Conservation (phyloP, 768 basidiomycete species). For the Coprinopsis cinerea region DNA sequence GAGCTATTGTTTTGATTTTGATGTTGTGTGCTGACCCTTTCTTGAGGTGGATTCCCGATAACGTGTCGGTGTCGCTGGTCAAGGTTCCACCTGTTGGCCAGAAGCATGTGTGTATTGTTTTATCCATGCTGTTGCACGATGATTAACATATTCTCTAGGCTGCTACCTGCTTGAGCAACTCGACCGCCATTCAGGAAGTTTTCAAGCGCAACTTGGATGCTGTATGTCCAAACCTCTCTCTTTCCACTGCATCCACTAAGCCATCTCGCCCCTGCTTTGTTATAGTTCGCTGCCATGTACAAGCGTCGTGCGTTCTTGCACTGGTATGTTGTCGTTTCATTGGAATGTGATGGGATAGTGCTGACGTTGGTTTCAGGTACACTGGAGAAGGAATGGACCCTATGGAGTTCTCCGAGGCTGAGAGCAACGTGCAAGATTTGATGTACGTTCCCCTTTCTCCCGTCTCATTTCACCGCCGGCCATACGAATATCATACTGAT, state of each 20-base stretch:
- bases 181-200: conserved; percentile 80
- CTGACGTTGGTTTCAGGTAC: conserved; percentile 36
- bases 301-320: conserved; percentile 83
- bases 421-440: conserved; percentile 75
- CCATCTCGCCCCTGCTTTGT: background rate
- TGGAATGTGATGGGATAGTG: background rate
- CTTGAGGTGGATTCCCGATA: conserved; percentile 82
- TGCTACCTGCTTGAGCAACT: conserved; percentile 68
- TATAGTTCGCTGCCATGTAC: conserved; percentile 73
- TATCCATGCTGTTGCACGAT: background rate
- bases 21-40: background rate
- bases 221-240: conserved; percentile 27
- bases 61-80: conserved; percentile 79
- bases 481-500: too few species aligned
- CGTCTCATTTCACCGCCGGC: too few species aligned
- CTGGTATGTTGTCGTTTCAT: conserved; percentile 39
- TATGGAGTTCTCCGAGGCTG: conserved; percentile 83
- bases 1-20: background rate
- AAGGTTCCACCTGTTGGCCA: conserved; percentile 82
- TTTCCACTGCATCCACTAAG: conserved; percentile 1
- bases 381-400: conserved; percentile 88
- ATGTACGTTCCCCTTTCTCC: conserved; percentile 46
- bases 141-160: conserved; percentile 34
- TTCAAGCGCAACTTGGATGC: conserved; percentile 69
- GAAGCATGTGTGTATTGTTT: conserved; percentile 54